Evolutionary conservation across 805 yeast species (phyloP).

Genomic region (Tetrapisispora arboricola): DNA sequence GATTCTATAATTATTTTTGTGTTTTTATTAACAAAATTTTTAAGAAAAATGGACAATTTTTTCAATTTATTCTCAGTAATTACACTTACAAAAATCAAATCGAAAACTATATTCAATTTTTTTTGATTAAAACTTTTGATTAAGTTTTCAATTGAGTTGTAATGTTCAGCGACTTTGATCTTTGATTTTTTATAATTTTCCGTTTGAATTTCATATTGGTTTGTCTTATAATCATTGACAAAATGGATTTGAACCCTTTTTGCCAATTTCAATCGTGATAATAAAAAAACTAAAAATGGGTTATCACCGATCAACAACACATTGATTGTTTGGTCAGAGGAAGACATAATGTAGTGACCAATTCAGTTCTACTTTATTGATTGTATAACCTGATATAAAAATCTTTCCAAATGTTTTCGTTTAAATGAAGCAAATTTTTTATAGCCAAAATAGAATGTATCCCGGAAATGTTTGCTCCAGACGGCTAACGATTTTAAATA

Average conservation of each 20-base stretch:
- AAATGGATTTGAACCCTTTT: slow-evolving; percentile 14
- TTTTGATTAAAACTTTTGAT: slow-evolving; percentile 2
- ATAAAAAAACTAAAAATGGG: slow-evolving; percentile 18
- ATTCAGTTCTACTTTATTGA: too few relatives aligned
- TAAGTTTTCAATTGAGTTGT: slow-evolving; percentile 18
- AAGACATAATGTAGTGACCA: neutral
- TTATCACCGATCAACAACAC: slow-evolving; percentile 17
- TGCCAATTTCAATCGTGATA: slow-evolving; percentile 17
- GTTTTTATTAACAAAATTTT: slow-evolving; percentile 33
- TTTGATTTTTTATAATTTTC: slow-evolving; percentile 10
- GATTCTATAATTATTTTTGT: slow-evolving; percentile 53
- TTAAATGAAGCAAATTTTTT: too few relatives aligned
- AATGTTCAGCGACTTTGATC: slow-evolving; percentile 14
- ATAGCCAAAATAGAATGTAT: too few relatives aligned
- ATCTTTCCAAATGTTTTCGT: too few relatives aligned
- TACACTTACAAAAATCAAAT: slow-evolving; percentile 34
- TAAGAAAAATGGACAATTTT: slow-evolving; percentile 33
- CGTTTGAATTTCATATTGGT: slow-evolving; percentile 11
- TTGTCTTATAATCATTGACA: slow-evolving; percentile 14
- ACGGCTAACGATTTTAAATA: too few relatives aligned
- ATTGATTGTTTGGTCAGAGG: slow-evolving; percentile 5
- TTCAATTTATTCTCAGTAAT: neutral
- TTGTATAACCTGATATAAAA: too few relatives aligned
- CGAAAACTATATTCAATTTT: slow-evolving; percentile 21
- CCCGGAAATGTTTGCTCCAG: too few relatives aligned